These are phyloP conservation scores for Pneumocystis sp. DNA, from an alignment of 1,139 yeast genomes.

Conservation along the genomic window DNA sequence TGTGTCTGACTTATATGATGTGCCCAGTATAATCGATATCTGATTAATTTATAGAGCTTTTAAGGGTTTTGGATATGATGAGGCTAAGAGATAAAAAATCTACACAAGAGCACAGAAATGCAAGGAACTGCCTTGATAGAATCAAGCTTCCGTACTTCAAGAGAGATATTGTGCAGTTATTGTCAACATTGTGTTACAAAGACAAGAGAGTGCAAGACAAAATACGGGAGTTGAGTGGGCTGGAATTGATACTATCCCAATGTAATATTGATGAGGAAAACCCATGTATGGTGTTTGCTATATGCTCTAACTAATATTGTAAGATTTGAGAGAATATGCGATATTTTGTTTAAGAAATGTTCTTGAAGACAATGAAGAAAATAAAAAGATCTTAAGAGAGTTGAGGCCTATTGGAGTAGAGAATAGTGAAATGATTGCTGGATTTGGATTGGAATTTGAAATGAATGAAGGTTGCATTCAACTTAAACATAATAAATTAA, in stretches of 20 bases:
- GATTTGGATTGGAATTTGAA: not conserved
- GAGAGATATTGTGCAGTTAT: slow-evolving; percentile 3
- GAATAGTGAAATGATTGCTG: not conserved
- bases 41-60: not conserved
- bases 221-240: slow-evolving; percentile 50
- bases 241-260: slow-evolving; percentile 58
- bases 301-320: not conserved
- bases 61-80: not conserved
- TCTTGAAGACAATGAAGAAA: slow-evolving; percentile 44
- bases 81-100: not conserved
- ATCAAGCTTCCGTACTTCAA: slow-evolving; percentile 4
- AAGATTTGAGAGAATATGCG: slow-evolving; percentile 59
- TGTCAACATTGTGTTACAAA: not conserved
- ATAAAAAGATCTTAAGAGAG: slow-evolving; percentile 19
- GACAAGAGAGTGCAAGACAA: slow-evolving; percentile 42
- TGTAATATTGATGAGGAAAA: slow-evolving; percentile 79
- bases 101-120: not conserved
- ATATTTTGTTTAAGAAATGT: slow-evolving; percentile 62
- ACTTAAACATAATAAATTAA: not conserved
- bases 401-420: not conserved
- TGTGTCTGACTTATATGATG: no score
- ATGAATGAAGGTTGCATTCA: not conserved
- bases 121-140: no score
- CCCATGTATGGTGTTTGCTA: slow-evolving; percentile 35
- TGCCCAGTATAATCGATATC: no score